Conservation (phyloP, 2,329 filamentous ascomycete species). For the Exophiala sp. region DNA sequence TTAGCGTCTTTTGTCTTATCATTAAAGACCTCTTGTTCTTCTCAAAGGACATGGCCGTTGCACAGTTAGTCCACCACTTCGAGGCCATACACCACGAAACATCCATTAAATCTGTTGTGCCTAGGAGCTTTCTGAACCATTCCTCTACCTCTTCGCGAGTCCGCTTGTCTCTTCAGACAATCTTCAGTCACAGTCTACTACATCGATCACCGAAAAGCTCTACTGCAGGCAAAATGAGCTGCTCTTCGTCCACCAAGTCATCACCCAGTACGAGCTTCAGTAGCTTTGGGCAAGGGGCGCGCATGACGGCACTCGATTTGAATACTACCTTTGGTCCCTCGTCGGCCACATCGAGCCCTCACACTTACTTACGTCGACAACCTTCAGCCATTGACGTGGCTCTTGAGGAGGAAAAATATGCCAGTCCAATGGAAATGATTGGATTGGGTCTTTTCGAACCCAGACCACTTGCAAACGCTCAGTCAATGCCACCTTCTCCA, state of each 20-base stretch:
- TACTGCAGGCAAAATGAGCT: constrained; percentile 8
- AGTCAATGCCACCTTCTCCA: constrained; percentile 12
- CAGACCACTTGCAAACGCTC: constrained; percentile 33
- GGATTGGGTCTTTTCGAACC: constrained; percentile 46
- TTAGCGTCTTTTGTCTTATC: not conserved
- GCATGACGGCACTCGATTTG: constrained; percentile 29
- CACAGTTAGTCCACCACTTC: constrained; percentile 24
- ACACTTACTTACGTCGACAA: constrained; percentile 38
- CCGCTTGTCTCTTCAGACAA: constrained; percentile 20
- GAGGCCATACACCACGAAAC: constrained; percentile 18
- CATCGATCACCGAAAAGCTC: constrained; percentile 12
- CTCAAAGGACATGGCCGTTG: constrained; percentile 21
- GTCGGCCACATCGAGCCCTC: constrained; percentile 12
- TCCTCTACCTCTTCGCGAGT: constrained; percentile 21
- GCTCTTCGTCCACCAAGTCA: constrained; percentile 27
- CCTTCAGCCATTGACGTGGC: constrained; percentile 44
- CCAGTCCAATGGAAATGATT: constrained; percentile 38
- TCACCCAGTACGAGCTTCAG: constrained; percentile 30
- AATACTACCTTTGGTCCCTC: constrained; percentile 24
- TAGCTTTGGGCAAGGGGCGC: constrained; percentile 31
- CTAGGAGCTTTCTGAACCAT: constrained; percentile 19
- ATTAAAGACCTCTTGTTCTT: not conserved
- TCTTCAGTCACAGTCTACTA: constrained; percentile 19
- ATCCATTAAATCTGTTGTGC: constrained; percentile 13
- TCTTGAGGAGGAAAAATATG: constrained; percentile 41